A percentile compares a stretch with the other conserved stretches of the same genome.
Conservation (phyloP, 371 early-diverging fungal genomes). For the Quaeritorhiza haematococci region DNA sequence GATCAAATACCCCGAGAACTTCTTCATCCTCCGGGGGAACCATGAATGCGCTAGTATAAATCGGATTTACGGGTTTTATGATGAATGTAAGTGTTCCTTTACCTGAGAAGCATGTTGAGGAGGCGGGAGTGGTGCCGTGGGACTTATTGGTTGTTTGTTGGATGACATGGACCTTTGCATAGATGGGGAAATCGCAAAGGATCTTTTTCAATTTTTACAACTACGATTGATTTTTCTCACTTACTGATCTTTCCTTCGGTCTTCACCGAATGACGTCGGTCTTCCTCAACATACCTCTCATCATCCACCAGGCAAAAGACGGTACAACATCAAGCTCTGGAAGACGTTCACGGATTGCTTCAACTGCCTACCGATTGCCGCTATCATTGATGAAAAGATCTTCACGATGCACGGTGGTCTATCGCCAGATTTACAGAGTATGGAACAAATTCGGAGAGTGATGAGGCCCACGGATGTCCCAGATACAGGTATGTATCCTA, state of each 20-base stretch:
- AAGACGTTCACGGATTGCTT: constrained; percentile 90
- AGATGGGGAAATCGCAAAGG: no score
- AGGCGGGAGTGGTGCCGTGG: constrained; percentile 23
- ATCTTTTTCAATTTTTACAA: no score
- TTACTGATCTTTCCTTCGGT: not conserved
- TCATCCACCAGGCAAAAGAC: constrained; percentile 73
- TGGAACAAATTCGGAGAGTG: constrained; percentile 89
- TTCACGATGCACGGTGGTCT: constrained; percentile 97
- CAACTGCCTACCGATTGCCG: constrained; percentile 91
- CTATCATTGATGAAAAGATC: constrained; percentile 88
- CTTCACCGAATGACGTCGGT: not conserved
- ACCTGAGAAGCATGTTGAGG: no score
- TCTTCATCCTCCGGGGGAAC: constrained; percentile 93
- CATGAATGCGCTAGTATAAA: constrained; percentile 93
- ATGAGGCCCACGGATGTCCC: constrained; percentile 94
- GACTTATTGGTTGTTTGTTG: constrained; percentile 2
- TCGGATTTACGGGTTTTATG: constrained; percentile 97
- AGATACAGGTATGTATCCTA: constrained; percentile 62
- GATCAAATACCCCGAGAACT: constrained; percentile 94
- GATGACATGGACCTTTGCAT: not conserved
- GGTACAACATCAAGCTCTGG: constrained; percentile 91
- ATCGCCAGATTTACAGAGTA: constrained; percentile 76
- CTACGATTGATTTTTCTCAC: not conserved
- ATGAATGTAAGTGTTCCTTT: constrained; percentile 78
- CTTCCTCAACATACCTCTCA: constrained; percentile 14